Base-by-base conservation (phyloP, 192 early-diverging fungal species). In the Blastocladiella britannica region DNA sequence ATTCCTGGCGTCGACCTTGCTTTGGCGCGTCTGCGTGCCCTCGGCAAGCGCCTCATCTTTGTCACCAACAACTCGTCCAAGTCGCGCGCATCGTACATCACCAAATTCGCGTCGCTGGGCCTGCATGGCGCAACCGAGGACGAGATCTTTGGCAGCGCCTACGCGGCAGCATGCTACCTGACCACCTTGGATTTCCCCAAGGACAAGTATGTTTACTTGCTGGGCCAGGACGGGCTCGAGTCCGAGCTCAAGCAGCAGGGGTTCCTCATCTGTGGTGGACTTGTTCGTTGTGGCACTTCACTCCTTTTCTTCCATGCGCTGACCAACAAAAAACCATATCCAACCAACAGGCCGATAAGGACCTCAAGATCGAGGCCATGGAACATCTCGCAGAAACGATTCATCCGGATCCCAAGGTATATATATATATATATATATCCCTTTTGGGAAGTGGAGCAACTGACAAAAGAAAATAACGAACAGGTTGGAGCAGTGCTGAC, bases 31-130 rank as follows among this genome's bases (percentile, higher is more conserved):
- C 73, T 98, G 28, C 78, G 85, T 54, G 59, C 61, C 25, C 61
- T 80, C 65, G 87, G 84, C 28, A 98, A 98, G 70, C 77, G 78
- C 26, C 61, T 96, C n/a, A 72, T 94, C 43, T 98, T 95, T 69
- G 92, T 98, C 22, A 89, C 94, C 29, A 98, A 98, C 79, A 98
- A 98, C 74, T 87, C 84, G 66, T 82, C 86, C 37, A 89, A 85
- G 53, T 92, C 91, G 22, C 81, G 94, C 27, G 62, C 63, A 8
- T 69, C 75, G 55, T 93, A 93, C 61, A 62, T 84, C 24, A 70
- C 78, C 30, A 95, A 95, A 74, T 93, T 98, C 64, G 62, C 71
- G 53, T 73, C 67, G 52, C 67, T 94, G 5, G 83, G 85, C 26
- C 87, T 98, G 43, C 67, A 83, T 4, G 55, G 28, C 52, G 53